Conservation (phyloP, 768 basidiomycete genomes). For the Russula abietina region DNA sequence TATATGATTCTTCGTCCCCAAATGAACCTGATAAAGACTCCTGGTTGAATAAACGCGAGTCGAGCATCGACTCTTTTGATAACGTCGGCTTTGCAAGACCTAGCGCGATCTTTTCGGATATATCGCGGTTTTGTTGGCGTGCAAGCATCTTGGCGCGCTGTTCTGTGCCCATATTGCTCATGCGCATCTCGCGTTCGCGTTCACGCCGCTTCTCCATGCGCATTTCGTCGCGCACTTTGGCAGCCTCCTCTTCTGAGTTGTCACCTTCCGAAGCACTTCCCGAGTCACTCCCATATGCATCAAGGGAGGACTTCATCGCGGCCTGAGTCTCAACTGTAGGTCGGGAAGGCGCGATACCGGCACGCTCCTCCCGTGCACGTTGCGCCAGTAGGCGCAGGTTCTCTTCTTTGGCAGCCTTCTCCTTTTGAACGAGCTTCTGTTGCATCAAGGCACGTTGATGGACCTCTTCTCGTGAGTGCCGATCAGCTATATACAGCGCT, state of each 20-base stretch:
- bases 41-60: conserved; percentile 96
- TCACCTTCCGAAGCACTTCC: conserved; percentile 54
- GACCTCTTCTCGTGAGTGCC: conserved; percentile 97
- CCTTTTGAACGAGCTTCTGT: conserved; percentile 97
- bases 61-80: conserved; percentile 96
- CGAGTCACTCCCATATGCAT: conserved; percentile 82
- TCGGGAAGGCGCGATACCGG: conserved; percentile 61
- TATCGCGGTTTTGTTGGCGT: conserved; percentile 95
- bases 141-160: conserved; percentile 94
- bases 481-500: conserved; percentile 88
- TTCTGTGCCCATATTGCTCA: conserved; percentile 98
- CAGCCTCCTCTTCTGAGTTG: conserved; percentile 60
- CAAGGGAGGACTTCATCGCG: conserved; percentile 69
- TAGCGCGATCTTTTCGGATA: conserved; percentile 97
- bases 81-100: conserved; percentile 95
- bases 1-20: conserved; percentile 91
- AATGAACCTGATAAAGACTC: conserved; percentile 78
- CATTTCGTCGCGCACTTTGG: conserved; percentile 83
- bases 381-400: conserved; percentile 90
- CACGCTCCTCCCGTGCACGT: conserved; percentile 90
- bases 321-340: conserved; percentile 63
- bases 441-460: conserved; percentile 96
- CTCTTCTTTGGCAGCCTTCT: conserved; percentile 96
- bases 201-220: conserved; percentile 87
- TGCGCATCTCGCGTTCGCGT: conserved; percentile 94